phyloP scores from a whole-genome alignment of 371 early-diverging fungal genomes.

The Mucor velutinosus region DNA sequence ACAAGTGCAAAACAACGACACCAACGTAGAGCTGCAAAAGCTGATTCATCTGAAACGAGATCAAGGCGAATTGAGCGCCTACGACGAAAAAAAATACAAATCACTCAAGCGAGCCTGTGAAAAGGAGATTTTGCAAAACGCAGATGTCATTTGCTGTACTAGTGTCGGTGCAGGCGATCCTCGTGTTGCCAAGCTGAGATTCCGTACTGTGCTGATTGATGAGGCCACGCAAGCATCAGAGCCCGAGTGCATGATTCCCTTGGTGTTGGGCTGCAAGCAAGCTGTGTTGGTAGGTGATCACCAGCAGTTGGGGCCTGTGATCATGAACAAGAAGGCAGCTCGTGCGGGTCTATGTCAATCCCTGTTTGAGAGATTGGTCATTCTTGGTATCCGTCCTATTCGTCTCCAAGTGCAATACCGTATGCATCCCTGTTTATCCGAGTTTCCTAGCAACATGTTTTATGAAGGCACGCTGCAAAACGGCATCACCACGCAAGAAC shows the following conservation, averaged over 20 bases:
- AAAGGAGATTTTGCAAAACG: conserved; percentile 86
- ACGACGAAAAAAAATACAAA: conserved; percentile 86
- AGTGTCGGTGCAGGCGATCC: conserved; percentile 98
- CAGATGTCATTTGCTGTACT: conserved; percentile 98
- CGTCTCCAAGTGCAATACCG: conserved; percentile 98
- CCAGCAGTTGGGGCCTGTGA: conserved; percentile 98
- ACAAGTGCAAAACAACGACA: conserved; percentile 93
- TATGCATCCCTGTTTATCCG: conserved; percentile 98
- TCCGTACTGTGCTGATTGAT: conserved; percentile 96
- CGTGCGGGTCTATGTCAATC: conserved; percentile 94
- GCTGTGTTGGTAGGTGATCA: conserved; percentile 99
- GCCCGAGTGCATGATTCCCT: conserved; percentile 97
- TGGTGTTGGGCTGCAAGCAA: conserved; percentile 94
- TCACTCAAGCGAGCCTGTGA: conserved; percentile 82
- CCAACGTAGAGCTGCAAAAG: conserved; percentile 90
- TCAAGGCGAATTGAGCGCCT: conserved; percentile 86
- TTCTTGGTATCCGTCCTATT: conserved; percentile 90
- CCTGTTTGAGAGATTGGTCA: conserved; percentile 95
- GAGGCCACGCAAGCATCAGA: conserved; percentile 99
- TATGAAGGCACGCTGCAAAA: conserved; percentile 98
- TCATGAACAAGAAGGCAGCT: conserved; percentile 96
- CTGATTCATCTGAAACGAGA: conserved; percentile 85
- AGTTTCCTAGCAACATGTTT: conserved; percentile 98
- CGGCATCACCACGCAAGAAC: conserved; percentile 91
- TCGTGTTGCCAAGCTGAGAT: conserved; percentile 83